Base-by-base conservation (phyloP, 2,329 filamentous ascomycete species). In the Ilyonectria robusta region DNA sequence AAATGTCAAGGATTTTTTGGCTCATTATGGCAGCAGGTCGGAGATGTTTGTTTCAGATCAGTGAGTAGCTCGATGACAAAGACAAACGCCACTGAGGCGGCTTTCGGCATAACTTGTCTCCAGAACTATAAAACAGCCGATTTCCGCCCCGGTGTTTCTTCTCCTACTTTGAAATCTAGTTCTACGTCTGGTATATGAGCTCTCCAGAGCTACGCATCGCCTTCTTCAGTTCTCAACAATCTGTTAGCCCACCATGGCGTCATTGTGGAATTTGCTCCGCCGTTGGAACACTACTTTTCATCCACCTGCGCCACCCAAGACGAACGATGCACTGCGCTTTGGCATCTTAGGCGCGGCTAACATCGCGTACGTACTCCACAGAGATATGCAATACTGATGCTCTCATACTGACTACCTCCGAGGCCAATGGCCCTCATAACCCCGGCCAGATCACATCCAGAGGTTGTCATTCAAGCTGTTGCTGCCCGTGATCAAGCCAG, bases 381-480 rank as follows among this genome's bases (percentile, higher is more conserved):
- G 13, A 40, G 33, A 40, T 15, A 40, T 40, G 1, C 35, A 15
- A 11, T 40, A 15, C 35, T 13, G 35, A 13, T 13, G 5, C 2
- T 40, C 35, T 40, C 35, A 40, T 40, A 15, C 35, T 40, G 9
- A 40, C 10, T 13, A 40, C 17, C 35, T 40, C 9, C 35, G 26
- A 53, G 15, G 9, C 46, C 15, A 1, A 2, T 29, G 15, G 35
- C 4, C 17, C 57, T 60, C 31, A 21, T 60, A 31, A 51, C 21
- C 6, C 59, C 59, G n/a, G 48, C 59, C 37, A 62, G 47, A 40
- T 55, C 59, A 9, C 59, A 55, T 13, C 59, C 50, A 7, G 48
- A 56, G 6, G 40, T 62, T 3, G 17, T 62, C 3, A 47, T 62
- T 19, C 51, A 62, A 15, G 63, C 63, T 23, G 63, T 66, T 15